Conservation (phyloP, 495 filamentous ascomycete genomes). For the Hyaloscypha finlandica region DNA sequence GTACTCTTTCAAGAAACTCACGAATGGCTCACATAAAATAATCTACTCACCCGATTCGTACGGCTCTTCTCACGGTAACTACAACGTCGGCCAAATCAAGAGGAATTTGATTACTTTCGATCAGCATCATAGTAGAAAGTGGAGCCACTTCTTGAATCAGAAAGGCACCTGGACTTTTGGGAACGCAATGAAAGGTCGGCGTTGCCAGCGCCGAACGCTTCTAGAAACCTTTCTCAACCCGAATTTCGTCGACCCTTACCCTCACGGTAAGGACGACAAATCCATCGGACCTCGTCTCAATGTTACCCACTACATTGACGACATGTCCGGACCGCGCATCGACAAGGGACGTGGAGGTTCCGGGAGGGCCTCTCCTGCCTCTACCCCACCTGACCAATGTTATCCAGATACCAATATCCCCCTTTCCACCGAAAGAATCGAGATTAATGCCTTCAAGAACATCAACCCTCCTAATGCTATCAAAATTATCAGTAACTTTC, state of each 20-base stretch:
- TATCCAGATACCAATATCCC: conserved; percentile 22
- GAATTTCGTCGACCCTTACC: conserved; percentile 9
- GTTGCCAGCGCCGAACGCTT: neutral
- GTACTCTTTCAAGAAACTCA: conserved; percentile 6
- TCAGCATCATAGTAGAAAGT: neutral
- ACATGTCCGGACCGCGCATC: neutral
- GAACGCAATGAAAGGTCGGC: neutral
- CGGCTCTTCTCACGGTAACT: neutral
- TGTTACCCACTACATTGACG: conserved; percentile 8
- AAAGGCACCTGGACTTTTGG: conserved; percentile 13
- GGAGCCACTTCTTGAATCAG: neutral
- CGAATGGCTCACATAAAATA: neutral
- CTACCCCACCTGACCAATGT: neutral
- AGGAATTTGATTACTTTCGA: conserved; percentile 18
- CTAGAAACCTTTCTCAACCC: conserved; percentile 1
- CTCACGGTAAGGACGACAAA: neutral
- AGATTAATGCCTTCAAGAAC: conserved; percentile 7
- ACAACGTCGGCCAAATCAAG: conserved; percentile 12
- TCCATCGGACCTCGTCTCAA: conserved; percentile 5
- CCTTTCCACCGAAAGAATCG: conserved; percentile 3
- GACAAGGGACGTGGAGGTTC: neutral
- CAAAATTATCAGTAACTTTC: neutral
- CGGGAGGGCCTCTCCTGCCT: neutral
- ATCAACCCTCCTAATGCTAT: neutral
- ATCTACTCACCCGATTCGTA: neutral